Conservation (phyloP, 179 eudicot species). For the Pouteria campechiana region DNA sequence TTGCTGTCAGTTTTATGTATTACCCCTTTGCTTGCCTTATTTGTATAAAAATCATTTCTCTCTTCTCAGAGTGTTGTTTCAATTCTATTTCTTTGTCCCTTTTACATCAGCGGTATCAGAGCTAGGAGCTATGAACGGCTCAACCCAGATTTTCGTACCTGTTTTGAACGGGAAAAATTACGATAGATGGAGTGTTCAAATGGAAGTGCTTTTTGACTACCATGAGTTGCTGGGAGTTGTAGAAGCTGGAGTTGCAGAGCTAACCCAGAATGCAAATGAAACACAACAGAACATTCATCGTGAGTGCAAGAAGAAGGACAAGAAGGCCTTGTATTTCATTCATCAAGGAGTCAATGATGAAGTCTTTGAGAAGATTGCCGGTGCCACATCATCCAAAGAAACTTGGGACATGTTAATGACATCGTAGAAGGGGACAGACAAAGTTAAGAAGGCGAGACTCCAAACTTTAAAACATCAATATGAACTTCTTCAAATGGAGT, state of each 20-base stretch:
- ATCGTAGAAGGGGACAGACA: neutral
- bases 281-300: neutral
- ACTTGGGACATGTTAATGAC: slow-evolving; percentile 4
- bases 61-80: too few relatives aligned
- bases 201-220: slow-evolving; percentile 2
- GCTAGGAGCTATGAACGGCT: too few relatives aligned
- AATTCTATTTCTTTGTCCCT: too few relatives aligned
- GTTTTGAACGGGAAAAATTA: slow-evolving; percentile 4
- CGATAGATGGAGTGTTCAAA: slow-evolving; percentile 3
- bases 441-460: slow-evolving; percentile 9
- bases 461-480: slow-evolving; percentile 3
- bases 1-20: too few relatives aligned
- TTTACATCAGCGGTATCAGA: too few relatives aligned
- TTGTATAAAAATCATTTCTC: too few relatives aligned
- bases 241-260: slow-evolving; percentile 4
- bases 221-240: slow-evolving; percentile 6
- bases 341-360: slow-evolving; percentile 13
- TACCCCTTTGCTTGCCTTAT: too few relatives aligned
- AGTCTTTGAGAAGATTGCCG: slow-evolving; percentile 9
- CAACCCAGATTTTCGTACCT: too few relatives aligned
- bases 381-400: slow-evolving; percentile 3
- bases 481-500: neutral
- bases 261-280: neutral
- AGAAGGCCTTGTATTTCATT: slow-evolving; percentile 9
- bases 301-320: slow-evolving; percentile 10